Percentiles rank a stretch among this genome's conserved stretches.
phyloP scores from a whole-genome alignment of 352 stramenopile species.

The Globisporangium paroecandrum region DNA sequence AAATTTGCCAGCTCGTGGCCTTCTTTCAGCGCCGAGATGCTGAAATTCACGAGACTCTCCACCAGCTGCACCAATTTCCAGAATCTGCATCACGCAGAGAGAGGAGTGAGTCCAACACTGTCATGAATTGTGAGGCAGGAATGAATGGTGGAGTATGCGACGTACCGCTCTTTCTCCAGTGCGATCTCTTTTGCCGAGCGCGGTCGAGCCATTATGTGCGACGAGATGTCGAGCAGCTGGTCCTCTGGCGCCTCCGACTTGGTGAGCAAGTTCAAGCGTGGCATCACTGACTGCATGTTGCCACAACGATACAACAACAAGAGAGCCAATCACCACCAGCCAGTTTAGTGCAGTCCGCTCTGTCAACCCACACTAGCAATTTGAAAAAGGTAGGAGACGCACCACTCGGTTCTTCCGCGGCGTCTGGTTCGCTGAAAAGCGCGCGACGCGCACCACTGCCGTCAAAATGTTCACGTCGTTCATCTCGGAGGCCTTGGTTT shows the following conservation, averaged over 20 bases:
- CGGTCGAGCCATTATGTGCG: constrained; percentile 31
- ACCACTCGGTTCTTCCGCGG: constrained; percentile 33
- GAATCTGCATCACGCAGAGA: constrained; percentile 31
- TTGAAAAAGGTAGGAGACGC: not conserved
- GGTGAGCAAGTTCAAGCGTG: constrained; percentile 18
- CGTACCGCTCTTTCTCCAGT: constrained; percentile 44
- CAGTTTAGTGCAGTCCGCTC: not conserved
- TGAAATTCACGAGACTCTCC: constrained; percentile 69
- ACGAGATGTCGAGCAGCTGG: constrained; percentile 45
- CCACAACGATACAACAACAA: not conserved
- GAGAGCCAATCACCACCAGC: not conserved
- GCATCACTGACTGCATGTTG: constrained; percentile 7
- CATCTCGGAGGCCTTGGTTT: constrained; percentile 36
- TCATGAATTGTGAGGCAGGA: not conserved
- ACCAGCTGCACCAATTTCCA: constrained; percentile 66
- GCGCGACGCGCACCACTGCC: constrained; percentile 44
- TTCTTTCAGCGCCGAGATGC: constrained; percentile 45
- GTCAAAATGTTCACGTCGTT: constrained; percentile 68
- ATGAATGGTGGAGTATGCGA: not conserved
- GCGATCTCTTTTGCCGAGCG: constrained; percentile 29
- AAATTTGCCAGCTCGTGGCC: constrained; percentile 39
- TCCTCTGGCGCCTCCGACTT: constrained; percentile 72
- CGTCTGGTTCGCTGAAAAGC: constrained; percentile 28
- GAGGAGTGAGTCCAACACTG: constrained; percentile 5
- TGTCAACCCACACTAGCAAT: not conserved